phyloP scores from a whole-genome alignment of 148 eudicot genomes.

The Heliamphora exappendiculata region DNA sequence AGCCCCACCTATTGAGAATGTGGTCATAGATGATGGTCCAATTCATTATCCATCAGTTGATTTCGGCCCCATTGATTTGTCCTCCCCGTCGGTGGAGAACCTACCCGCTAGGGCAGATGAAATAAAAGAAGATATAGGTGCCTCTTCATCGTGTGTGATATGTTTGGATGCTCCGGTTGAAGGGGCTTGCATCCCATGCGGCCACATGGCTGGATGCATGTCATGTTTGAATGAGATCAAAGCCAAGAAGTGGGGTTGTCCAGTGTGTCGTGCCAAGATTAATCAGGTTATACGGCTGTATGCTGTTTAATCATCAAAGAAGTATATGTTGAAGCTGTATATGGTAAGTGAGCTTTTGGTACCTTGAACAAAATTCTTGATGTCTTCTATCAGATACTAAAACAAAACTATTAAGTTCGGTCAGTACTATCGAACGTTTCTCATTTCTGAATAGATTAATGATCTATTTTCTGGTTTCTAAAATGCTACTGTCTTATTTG shows the following conservation, averaged over 20 bases:
- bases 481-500: neutral
- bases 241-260: constrained; percentile 84
- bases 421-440: neutral
- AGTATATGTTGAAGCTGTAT: neutral
- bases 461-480: neutral
- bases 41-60: constrained; percentile 71
- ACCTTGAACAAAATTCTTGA: neutral
- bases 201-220: constrained; percentile 98
- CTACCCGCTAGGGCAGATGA: constrained; percentile 20
- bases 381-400: neutral
- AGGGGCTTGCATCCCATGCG: constrained; percentile 94
- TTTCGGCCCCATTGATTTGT: constrained; percentile 19
- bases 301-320: constrained; percentile 45
- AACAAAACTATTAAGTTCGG: neutral
- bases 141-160: constrained; percentile 67
- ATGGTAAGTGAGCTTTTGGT: constrained; percentile 8
- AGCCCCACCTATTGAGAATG: constrained; percentile 47
- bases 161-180: constrained; percentile 89
- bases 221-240: constrained; percentile 76
- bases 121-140: constrained; percentile 25
- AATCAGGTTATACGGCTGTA: constrained; percentile 73
- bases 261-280: constrained; percentile 82
- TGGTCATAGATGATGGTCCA: constrained; percentile 37
- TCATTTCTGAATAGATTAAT: neutral
- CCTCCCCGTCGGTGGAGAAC: constrained; percentile 15